These are phyloP conservation scores for Cichorium intybus DNA, from an alignment of 140 eudicot genomes.

Conservation along the genomic window DNA sequence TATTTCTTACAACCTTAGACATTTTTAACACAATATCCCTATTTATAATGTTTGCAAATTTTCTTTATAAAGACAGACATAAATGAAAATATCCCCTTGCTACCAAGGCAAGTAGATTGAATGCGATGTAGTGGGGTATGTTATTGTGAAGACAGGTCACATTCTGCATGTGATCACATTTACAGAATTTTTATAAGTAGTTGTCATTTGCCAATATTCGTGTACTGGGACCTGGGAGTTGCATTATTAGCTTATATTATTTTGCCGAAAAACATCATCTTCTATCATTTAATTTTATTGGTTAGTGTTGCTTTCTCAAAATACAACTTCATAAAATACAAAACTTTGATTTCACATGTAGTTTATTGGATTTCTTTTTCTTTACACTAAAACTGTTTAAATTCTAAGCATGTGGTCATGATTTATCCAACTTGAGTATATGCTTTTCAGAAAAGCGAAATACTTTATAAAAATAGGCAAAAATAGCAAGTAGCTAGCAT, in stretches of 20 bases:
- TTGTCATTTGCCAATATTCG: constrained; percentile 29
- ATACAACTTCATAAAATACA: background rate
- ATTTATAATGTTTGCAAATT: background rate
- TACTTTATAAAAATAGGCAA: no score
- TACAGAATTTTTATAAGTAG: constrained; percentile 18
- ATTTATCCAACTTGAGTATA: no score
- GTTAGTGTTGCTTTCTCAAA: background rate
- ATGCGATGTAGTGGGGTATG: constrained; percentile 26
- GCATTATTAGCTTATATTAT: constrained; percentile 23
- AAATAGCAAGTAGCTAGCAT: no score
- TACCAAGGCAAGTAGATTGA: constrained; percentile 20
- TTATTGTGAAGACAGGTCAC: constrained; percentile 34
- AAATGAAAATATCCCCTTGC: constrained; percentile 12
- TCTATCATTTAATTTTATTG: background rate
- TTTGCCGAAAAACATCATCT: constrained; percentile 1
- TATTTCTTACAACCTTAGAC: no score
- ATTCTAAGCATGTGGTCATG: no score
- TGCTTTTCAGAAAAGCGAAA: no score
- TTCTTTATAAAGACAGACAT: background rate
- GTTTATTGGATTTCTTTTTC: no score
- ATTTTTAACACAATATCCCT: no score
- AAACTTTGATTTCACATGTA: no score
- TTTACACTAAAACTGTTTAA: no score
- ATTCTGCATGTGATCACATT: constrained; percentile 44
- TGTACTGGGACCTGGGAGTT: constrained; percentile 16